phyloP scores from a whole-genome alignment of 805 yeast genomes.

The Saccharomycopsis sp. region DNA sequence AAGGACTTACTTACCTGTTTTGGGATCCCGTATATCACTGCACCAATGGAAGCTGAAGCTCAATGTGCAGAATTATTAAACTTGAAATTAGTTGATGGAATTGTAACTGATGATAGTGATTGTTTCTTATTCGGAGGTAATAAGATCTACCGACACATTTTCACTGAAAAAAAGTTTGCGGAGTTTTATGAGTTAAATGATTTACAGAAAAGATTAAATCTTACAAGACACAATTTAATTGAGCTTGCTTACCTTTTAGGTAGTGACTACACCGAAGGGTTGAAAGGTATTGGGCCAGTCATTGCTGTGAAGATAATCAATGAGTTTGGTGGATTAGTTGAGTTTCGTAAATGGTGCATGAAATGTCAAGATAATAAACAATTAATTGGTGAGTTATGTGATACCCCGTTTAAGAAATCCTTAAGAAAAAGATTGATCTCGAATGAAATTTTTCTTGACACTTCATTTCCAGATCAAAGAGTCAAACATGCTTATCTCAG shows the following conservation, averaged over 20 bases:
- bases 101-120: conserved; percentile 96
- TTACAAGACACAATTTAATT: conserved; percentile 57
- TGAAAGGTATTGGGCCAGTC: conserved; percentile 92
- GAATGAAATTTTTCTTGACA: conserved; percentile 51
- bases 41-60: conserved; percentile 99
- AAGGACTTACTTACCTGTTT: conserved; percentile 81
- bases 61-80: conserved; percentile 80
- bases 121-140: conserved; percentile 90
- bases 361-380: conserved; percentile 39
- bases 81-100: conserved; percentile 83
- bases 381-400: conserved; percentile 39
- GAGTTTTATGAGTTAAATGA: conserved; percentile 67
- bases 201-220: conserved; percentile 56
- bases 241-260: conserved; percentile 82
- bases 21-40: conserved; percentile 91
- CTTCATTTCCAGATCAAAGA: conserved; percentile 59
- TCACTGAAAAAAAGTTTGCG: conserved; percentile 85
- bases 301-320: conserved; percentile 84
- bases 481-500: conserved; percentile 67
- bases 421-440: conserved; percentile 48
- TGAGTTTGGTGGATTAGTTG: conserved; percentile 52
- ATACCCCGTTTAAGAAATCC: conserved; percentile 46
- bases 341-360: conserved; percentile 34
- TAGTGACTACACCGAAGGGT: conserved; percentile 91
- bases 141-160: conserved; percentile 82